phyloP scores from a whole-genome alignment of 1,139 yeast genomes.

The Geotrichum australiense region DNA sequence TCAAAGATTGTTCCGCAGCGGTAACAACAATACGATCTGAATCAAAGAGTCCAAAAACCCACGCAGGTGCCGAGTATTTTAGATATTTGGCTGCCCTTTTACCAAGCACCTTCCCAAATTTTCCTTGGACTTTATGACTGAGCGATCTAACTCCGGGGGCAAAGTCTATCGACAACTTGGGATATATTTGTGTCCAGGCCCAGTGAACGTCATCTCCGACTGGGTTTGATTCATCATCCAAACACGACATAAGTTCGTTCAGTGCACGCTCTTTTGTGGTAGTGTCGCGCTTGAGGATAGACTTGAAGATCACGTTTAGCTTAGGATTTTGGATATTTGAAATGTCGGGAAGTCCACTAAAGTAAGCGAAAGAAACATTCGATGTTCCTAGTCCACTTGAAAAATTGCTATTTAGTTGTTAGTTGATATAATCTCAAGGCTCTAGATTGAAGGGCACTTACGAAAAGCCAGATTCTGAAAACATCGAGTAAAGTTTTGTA shows the following conservation, averaged over 20 bases:
- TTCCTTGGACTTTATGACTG: constrained; percentile 60
- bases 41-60: constrained; percentile 69
- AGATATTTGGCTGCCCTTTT: constrained; percentile 59
- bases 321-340: constrained; percentile 51
- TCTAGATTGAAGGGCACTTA: no score
- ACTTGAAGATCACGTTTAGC: constrained; percentile 60
- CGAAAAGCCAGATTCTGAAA: no score
- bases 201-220: constrained; percentile 43
- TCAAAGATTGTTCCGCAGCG: constrained; percentile 44
- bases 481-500: no score
- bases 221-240: constrained; percentile 27
- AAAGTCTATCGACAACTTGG: constrained; percentile 67
- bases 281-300: constrained; percentile 68
- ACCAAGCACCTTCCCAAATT: constrained; percentile 45
- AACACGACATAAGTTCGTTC: constrained; percentile 40
- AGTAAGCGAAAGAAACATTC: constrained; percentile 64
- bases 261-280: constrained; percentile 80
- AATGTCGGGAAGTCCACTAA: constrained; percentile 73
- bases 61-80: constrained; percentile 62
- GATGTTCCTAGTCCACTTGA: constrained; percentile 49
- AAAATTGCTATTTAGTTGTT: no score
- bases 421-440: no score
- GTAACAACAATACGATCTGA: constrained; percentile 53
- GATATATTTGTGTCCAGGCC: constrained; percentile 78
- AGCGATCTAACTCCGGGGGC: constrained; percentile 55